Percentiles rank a stretch among this genome's conserved stretches.
These are phyloP conservation scores for Phytomonas francai DNA, from an alignment of 208 protist species.

Conservation along the genomic window DNA sequence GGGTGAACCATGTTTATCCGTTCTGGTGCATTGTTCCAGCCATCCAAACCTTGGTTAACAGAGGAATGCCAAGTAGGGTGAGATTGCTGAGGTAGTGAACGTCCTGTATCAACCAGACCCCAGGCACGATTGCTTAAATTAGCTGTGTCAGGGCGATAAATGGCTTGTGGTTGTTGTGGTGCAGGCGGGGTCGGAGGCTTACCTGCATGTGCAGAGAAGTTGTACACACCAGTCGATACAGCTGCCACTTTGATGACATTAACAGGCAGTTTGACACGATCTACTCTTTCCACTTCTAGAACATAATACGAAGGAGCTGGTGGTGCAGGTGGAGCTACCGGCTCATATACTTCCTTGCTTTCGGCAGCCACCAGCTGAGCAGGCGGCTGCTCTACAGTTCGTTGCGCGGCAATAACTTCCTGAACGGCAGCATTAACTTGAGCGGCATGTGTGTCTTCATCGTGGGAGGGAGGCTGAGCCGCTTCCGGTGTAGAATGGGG, in stretches of 20 bases:
- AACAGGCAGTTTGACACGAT: constrained; percentile 29
- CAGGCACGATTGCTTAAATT: constrained; percentile 22
- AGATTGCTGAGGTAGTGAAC: constrained; percentile 1
- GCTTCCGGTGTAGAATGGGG: background rate
- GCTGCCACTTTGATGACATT: constrained; percentile 20
- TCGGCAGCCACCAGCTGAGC: constrained; percentile 7
- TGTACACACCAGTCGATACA: constrained; percentile 21
- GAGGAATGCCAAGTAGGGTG: background rate
- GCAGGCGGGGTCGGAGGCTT: constrained; percentile 26
- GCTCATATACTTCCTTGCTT: constrained; percentile 10
- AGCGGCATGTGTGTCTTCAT: background rate
- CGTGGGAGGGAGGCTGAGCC: constrained; percentile 5
- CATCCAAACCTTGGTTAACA: background rate
- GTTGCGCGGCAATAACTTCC: background rate
- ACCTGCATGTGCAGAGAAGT: constrained; percentile 49
- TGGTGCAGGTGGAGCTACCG: constrained; percentile 15
- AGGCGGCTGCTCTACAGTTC: background rate
- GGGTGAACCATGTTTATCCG: constrained; percentile 14
- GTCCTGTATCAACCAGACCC: constrained; percentile 9
- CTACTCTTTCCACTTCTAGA: constrained; percentile 56
- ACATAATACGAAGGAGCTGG: constrained; percentile 40
- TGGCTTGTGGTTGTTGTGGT: constrained; percentile 20
- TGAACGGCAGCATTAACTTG: background rate
- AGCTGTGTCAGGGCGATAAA: constrained; percentile 40
- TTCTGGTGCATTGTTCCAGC: constrained; percentile 11